Evolutionary conservation across 805 yeast species (phyloP), one percentile per base, ranked within the genome.

Genomic region (Ogataea pilisensis): DNA sequence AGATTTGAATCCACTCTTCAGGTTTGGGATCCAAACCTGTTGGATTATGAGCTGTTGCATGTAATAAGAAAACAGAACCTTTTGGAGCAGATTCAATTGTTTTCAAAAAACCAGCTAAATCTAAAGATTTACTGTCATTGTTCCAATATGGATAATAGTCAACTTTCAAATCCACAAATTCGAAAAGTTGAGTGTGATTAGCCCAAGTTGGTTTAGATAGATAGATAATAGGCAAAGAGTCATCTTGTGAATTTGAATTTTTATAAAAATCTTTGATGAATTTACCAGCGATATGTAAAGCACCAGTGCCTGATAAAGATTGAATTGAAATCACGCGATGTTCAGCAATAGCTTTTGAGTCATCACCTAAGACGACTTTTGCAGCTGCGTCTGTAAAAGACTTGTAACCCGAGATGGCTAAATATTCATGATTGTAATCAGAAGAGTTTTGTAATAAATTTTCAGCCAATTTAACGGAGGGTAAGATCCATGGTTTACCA

Each of bases 1-100:
- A 71, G 39, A 93, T 82, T 55, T 70, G 53, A 34, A 63, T 63
- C 99, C 99, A 91, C 67, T 91, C 85, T 38, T 75, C 84, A 43
- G 71, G 69, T 2, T 85, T 78, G 42, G 98, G 98, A 63, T 91
- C 99, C 53, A 91, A 78, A 31, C 98, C 99, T 18, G 98, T 91
- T 44, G 99, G 98, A 64, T 91, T 91, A 67, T 91, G 99, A 26
- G 98, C 98, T 64, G 97, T 90, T 3, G 98, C 89, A 61, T 91
- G 99, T 45, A 91, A 72, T 43, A 91, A 64, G 53, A 91, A 80
- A 34, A 88, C 69, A 8, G 95, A 87, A 36, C 95, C 95, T 7
- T 63, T 60, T 40, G 83, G 82, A 11, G 96, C 95, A 17, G 61
- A 42, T 35, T 75, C 69, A 48, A 91, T 81, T 33, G 87, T 67